Evolutionary conservation across 768 basidiomycete species (phyloP), one percentile per base, ranked within the genome.

Genomic region (Leccinum boreale): DNA sequence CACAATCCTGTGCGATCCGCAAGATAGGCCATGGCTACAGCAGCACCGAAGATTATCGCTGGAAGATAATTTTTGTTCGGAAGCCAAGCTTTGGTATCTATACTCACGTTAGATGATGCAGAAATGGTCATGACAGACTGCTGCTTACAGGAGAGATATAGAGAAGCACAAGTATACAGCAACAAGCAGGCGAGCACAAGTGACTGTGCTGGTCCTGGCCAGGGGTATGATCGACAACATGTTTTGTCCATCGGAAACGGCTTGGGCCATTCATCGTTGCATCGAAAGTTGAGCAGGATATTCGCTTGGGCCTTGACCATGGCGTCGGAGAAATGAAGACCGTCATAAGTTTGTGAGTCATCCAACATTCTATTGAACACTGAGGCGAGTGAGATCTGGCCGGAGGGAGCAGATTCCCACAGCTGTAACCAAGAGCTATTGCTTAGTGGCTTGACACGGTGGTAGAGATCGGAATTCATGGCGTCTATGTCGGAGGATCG

Each of bases 1-100:
- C 92, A 97, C 58, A 94, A 77, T 42, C 82, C 82, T 4, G 91
- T 92, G n/a, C 94, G 81, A 67, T 97, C 94, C 3, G 92, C 89
- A 56, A 88, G 53, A 72, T 84, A 94, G 28, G 89, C 84, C 50
- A 92, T 70, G n/a, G 78, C 75, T 29, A 90, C 75, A 11, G 85
- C 79, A n/a, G 77, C 70, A 56, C 91, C 87, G 60, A 92, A 85
- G 10, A 87, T 77, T 15, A 87, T 62, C 10, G 83, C 72, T 3
- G 90, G 77, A 49, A 61, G 65, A 39, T 57, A 44, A 28, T 62
- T 58, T 45, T 61, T 63, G 56, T 60, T 61, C 49, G 56, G 23
- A 26, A 35, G 21, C 62, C 63, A 64, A 33, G 45, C 45, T 53
- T 64, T 71, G 50, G 53, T 26, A 33, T 60, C 71, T 68, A 28